Conservation (phyloP, 179 eudicot genomes). For the Amaranthus tricolor region DNA sequence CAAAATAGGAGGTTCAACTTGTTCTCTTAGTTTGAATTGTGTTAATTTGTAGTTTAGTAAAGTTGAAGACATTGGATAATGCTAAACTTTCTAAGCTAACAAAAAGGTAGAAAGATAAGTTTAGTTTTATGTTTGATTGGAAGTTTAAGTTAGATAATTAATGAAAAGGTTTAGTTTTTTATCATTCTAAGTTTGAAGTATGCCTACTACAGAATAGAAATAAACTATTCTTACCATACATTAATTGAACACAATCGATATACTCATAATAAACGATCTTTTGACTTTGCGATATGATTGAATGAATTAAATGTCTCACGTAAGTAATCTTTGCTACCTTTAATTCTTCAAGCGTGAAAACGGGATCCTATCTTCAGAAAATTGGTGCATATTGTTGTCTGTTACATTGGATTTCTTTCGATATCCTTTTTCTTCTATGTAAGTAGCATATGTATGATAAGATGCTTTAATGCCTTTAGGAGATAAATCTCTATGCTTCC, state of each 20-base stretch:
- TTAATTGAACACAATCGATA: neutral
- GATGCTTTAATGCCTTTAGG: neutral
- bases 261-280: neutral
- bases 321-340: neutral
- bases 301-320: neutral
- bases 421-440: neutral
- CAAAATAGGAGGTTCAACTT: too few species aligned
- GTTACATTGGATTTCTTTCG: neutral
- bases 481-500: slow-evolving; percentile 4
- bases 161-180: neutral
- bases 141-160: neutral
- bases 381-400: neutral
- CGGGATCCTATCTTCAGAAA: neutral
- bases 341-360: neutral
- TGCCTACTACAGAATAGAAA: neutral
- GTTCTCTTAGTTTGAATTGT: too few species aligned
- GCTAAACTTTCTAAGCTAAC: too few species aligned
- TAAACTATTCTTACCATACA: neutral
- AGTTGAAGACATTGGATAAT: neutral
- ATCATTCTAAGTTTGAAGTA: neutral
- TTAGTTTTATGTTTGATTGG: too few species aligned
- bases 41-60: neutral
- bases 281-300: neutral
- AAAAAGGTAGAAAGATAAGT: too few species aligned
- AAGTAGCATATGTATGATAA: neutral